Evolutionary conservation across 345 rosid genomes (phyloP).

Genomic region (Dovyalis caffra): DNA sequence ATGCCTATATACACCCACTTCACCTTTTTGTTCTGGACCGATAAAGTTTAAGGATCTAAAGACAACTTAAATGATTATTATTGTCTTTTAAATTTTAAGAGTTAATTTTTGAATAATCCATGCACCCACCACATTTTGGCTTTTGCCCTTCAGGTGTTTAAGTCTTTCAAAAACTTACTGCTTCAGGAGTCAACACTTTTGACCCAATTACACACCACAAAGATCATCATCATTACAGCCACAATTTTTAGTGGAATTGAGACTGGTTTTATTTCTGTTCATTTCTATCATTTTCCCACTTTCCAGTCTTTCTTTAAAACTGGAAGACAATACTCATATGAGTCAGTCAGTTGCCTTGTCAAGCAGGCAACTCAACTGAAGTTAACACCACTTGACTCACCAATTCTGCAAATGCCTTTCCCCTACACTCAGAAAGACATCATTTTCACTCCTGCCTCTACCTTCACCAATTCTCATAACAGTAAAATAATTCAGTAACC

Average conservation of each 20-base stretch:
- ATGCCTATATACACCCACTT: not conserved
- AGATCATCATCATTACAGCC: not conserved
- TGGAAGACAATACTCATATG: not conserved
- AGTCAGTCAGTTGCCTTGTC: not conserved
- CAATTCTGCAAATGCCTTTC: not conserved
- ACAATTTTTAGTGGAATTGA: not conserved
- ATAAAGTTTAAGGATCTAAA: not conserved
- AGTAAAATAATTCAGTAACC: not conserved
- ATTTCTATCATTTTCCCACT: not conserved
- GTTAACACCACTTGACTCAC: not conserved
- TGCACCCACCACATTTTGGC: not conserved
- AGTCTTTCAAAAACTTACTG: not conserved
- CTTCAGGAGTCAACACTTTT: not conserved
- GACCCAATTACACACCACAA: not conserved
- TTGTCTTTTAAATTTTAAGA: not conserved
- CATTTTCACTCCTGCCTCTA: not conserved
- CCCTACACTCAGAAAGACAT: not conserved
- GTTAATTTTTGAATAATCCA: not conserved
- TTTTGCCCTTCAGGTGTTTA: not conserved
- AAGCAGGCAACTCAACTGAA: not conserved
- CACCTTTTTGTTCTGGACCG: not conserved
- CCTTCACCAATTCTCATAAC: not conserved
- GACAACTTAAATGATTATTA: not conserved
- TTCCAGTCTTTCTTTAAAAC: not conserved
- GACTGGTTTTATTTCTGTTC: not conserved